Base-by-base conservation (phyloP, 352 stramenopile species). In the Globisporangium spiculum region DNA sequence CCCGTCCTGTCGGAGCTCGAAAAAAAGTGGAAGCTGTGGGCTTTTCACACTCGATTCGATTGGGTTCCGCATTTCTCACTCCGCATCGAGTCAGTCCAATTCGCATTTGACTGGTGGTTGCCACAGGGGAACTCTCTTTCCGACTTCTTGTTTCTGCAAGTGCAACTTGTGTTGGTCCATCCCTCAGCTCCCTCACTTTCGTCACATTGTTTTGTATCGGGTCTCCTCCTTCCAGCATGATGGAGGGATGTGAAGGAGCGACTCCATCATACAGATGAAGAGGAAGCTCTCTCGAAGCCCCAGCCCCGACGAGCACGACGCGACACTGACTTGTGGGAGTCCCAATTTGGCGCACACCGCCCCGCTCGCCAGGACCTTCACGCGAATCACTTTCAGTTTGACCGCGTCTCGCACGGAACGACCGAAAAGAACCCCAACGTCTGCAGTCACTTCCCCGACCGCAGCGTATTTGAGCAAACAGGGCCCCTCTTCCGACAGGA, bases 321-420 rank as follows among this genome's bases (percentile, higher is more conserved):
- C 41, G 32, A 22, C 16, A n/a, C 18, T 65, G 24, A 26, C 24
- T 50, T 50, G 41, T 4, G 41, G 41, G 41, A 16, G 16, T 50
- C 16, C 16, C 41, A 46, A 46, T n/a, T 50, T 4, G 48, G 38
- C 27, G 24, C 22, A 5, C 1, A 24, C 5, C 1, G 9, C 1
- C 14, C 5, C 4, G 8, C 22, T 3, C 22, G 54, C 27, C 16
- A n/a, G 8, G 24, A 36, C 22, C 34, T 4, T 44, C 20, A 32
- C 32, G 18, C 44, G 20, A 27, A 41, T 63, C 55, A 69, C 27
- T 69, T 69, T 69, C 64, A 64, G 64, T 64, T 69, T 27, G 54
- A 59, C 63, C 63, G 32, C 54, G 53, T 30, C 32, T 26, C 44
- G 60, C 24, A 38, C 56, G 60, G 44, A 46, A 55, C 8, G 50